A percentile compares a stretch with the other conserved stretches of the same genome.
Conservation (phyloP, 2,329 filamentous ascomycete species). For the Ceratocystis diversiconidia region DNA sequence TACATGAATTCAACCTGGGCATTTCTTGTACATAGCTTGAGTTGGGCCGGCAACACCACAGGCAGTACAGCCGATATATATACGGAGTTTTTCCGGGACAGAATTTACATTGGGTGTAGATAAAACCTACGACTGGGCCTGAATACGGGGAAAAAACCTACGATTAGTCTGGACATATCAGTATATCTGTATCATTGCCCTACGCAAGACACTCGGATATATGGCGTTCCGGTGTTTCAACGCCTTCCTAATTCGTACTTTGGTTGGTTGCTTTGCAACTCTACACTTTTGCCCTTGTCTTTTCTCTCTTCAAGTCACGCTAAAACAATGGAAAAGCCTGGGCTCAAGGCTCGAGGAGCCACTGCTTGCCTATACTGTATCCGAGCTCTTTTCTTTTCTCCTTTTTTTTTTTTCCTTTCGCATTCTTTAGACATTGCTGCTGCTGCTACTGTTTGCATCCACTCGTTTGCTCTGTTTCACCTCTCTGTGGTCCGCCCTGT, state of each 20-base stretch:
- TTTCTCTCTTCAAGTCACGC: background rate
- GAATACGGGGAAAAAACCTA: too few relatives aligned
- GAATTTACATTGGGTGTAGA: too few relatives aligned
- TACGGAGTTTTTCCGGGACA: too few relatives aligned
- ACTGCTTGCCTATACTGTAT: background rate
- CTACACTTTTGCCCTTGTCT: background rate
- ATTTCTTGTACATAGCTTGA: too few relatives aligned
- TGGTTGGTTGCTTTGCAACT: background rate
- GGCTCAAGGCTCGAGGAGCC: background rate
- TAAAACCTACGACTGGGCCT: too few relatives aligned
- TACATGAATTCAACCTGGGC: too few relatives aligned
- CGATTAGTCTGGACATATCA: too few relatives aligned
- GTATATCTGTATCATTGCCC: too few relatives aligned
- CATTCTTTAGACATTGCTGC: background rate
- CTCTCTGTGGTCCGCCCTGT: background rate
- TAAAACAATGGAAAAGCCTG: background rate
- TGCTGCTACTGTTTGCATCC: background rate
- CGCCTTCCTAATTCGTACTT: background rate
- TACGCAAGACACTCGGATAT: background rate
- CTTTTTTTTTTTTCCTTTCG: background rate
- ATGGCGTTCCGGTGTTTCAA: background rate
- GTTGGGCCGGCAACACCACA: too few relatives aligned
- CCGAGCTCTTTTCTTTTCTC: background rate
- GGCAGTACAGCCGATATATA: too few relatives aligned
- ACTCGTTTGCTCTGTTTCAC: slow-evolving; percentile 3